phyloP scores from a whole-genome alignment of 306 rosid species.

The Dalbergia oliveri region DNA sequence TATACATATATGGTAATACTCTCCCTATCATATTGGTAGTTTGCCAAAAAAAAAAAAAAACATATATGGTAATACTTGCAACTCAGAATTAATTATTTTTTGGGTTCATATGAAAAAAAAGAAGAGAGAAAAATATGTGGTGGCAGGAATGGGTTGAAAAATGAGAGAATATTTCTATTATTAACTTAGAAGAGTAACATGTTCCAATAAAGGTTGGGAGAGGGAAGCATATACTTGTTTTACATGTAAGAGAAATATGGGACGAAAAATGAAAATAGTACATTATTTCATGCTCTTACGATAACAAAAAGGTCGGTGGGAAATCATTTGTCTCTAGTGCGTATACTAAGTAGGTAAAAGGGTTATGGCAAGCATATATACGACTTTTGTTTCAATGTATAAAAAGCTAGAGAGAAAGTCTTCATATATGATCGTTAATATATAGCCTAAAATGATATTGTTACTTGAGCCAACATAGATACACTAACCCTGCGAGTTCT shows the following conservation, averaged over 20 bases:
- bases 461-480: neutral
- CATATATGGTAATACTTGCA: neutral
- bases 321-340: neutral
- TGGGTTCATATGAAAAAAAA: too few relatives aligned
- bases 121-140: neutral
- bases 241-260: neutral
- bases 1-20: too few relatives aligned
- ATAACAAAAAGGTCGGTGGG: neutral
- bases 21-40: too few relatives aligned
- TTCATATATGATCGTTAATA: neutral
- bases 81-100: neutral
- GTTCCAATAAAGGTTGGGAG: neutral
- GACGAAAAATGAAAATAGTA: neutral
- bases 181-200: neutral
- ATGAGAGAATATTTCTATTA: neutral
- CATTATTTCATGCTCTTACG: conserved; percentile 24
- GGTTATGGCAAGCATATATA: conserved; percentile 10
- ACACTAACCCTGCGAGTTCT: neutral
- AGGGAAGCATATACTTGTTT: neutral
- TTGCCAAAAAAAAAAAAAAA: too few relatives aligned
- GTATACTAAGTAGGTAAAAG: neutral
- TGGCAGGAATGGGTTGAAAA: neutral
- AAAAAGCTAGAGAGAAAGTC: conserved; percentile 10
- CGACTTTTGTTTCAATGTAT: conserved; percentile 24
- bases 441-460: neutral